Conservation (phyloP, 495 filamentous ascomycete species). For the Xylaria flabelliformis region DNA sequence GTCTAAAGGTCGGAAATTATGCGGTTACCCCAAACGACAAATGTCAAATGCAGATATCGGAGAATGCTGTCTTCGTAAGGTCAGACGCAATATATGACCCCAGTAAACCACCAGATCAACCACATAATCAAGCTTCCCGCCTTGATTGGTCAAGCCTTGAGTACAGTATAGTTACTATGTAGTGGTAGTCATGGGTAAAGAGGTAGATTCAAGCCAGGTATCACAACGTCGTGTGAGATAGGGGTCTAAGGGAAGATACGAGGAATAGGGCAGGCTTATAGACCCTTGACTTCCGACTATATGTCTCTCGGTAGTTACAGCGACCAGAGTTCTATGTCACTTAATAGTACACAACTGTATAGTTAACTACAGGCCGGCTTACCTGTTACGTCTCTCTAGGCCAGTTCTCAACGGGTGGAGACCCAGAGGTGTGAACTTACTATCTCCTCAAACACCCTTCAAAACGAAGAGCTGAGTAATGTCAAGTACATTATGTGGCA, state of each 20-base stretch:
- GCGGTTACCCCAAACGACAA: conserved; percentile 8
- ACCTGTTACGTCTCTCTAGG: not conserved
- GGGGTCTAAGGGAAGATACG: not conserved
- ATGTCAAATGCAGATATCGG: conserved; percentile 23
- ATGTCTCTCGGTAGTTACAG: not conserved
- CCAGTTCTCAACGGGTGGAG: not conserved
- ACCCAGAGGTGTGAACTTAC: not conserved
- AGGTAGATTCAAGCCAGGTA: not conserved
- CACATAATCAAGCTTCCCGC: not conserved
- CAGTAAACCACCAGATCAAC: not conserved
- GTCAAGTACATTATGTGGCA: not conserved
- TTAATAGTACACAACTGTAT: conserved; percentile 1
- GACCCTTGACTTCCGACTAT: conserved; percentile 2
- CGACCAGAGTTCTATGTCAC: not conserved
- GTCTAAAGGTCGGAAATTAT: conserved; percentile 13
- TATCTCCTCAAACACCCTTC: not conserved
- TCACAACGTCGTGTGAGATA: conserved; percentile 4
- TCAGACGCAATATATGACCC: not conserved
- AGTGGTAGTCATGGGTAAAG: not conserved
- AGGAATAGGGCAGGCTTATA: not conserved
- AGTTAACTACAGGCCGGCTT: not conserved
- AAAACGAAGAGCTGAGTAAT: not conserved
- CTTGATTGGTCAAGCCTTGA: not conserved
- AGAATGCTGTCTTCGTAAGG: not conserved
- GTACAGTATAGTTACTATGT: not conserved